Percentiles rank a stretch among this genome's conserved stretches.
Evolutionary conservation across 2,329 filamentous ascomycete genomes (phyloP).

Genomic region (Dactylellina parvicollis): DNA sequence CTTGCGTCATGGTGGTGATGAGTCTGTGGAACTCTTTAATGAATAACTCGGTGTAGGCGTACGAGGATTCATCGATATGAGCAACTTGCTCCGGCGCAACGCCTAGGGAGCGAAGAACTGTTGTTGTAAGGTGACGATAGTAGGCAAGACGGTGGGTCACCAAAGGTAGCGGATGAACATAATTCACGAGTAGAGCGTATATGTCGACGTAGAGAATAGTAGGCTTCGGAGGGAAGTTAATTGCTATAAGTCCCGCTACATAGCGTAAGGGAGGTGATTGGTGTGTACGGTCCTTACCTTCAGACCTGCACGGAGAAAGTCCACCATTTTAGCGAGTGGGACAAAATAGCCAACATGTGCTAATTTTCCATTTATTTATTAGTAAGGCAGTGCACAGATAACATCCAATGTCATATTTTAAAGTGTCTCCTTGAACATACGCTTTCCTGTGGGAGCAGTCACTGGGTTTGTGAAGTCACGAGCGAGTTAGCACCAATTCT

Average conservation of each 20-base stretch:
- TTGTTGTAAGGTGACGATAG: constrained; percentile 36
- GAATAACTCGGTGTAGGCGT: constrained; percentile 44
- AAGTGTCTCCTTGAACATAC: no score
- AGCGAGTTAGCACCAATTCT: no score
- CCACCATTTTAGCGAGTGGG: constrained; percentile 39
- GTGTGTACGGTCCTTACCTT: constrained; percentile 8
- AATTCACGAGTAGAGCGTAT: constrained; percentile 48
- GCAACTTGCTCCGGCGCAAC: constrained; percentile 26
- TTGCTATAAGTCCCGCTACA: neutral
- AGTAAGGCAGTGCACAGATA: no score
- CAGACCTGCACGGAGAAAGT: constrained; percentile 41
- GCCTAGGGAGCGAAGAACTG: constrained; percentile 30
- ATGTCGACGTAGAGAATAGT: constrained; percentile 47
- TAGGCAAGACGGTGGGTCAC: constrained; percentile 30
- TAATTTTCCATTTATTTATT: neutral
- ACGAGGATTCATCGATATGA: constrained; percentile 44
- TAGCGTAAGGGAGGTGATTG: neutral
- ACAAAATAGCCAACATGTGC: constrained; percentile 51
- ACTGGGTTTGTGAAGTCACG: constrained; percentile 14
- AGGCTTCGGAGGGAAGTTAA: constrained; percentile 1
- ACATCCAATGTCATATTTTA: no score
- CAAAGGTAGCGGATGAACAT: constrained; percentile 31
- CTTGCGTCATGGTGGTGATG: constrained; percentile 26
- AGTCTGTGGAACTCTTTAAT: constrained; percentile 39
- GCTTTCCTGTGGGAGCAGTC: constrained; percentile 49